Base-by-base conservation (phyloP, 148 eudicot genomes). In the Spergularia marina region DNA sequence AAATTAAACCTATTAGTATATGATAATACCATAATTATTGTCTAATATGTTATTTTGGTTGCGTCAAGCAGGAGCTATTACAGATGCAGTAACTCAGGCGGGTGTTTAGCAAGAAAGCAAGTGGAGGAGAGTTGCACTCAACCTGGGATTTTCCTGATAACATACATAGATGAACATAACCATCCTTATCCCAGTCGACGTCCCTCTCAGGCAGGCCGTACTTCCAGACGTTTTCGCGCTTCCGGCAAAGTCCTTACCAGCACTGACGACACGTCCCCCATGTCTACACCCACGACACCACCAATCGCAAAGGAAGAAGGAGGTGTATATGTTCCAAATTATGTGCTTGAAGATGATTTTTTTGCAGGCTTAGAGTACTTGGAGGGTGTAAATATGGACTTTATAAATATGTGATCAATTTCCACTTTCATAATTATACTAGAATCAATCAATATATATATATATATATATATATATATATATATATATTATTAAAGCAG, bases 81-180 rank as follows among this genome's bases (percentile, higher is more conserved):
- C 71, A 89, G 89, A 73, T 92, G 98, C 60, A 92, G 98, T 78
- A 87, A 86, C 76, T 72, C 84, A 76, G 86, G 84, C 71, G 98
- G 93, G 11, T 93, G 98, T 62, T 53, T 73, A 65, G 98, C 98
- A 67, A 86, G 96, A 70, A 93, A 91, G 69, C 98, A 90, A 85
- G 96, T 93, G 15, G 98, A 93, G 70, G 79, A 83, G 70, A 93
- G 96, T 79, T 66, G 73, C 34, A 77, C 64, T 1, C 86, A 89
- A 44, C 84, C 91, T 4, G 78, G 83, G 17, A 76, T 80, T 64
- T 89, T 82, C 77, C 61, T 84, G 12, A 78, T 90, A 17, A 89
- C 93, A 66, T 91, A 93, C 88, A 85, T 90, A 7, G 89, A 86
- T 9, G 96, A 93, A 2, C 98, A 93, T 75, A 83, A 66, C 86